Conservation (phyloP, 345 rosid genomes). For the Acer saccharum region DNA sequence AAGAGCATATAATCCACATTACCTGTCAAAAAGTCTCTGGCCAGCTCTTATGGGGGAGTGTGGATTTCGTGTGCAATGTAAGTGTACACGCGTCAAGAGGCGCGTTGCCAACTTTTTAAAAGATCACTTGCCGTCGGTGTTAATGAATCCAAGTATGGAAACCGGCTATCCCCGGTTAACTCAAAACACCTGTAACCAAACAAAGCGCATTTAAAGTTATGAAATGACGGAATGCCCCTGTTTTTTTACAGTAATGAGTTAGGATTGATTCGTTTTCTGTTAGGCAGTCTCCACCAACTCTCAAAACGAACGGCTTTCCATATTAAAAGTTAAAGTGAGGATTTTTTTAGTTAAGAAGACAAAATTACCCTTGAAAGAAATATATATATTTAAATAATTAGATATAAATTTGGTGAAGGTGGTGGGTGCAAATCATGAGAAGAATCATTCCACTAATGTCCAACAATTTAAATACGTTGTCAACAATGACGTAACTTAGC, state of each 20-base stretch:
- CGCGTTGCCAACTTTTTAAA: conserved; percentile 11
- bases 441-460: not conserved
- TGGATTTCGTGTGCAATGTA: conserved; percentile 40
- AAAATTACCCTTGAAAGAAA: not conserved
- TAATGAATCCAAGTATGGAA: conserved; percentile 12
- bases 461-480: not conserved
- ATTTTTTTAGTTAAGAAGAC: not conserved
- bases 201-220: not conserved
- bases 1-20: conserved; percentile 1
- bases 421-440: conserved; percentile 19
- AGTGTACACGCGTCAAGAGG: not conserved
- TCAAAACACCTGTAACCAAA: not conserved
- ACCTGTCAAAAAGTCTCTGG: not conserved
- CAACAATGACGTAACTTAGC: accelerated
- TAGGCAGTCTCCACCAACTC: conserved; percentile 38
- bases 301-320: conserved; percentile 4
- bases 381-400: not conserved
- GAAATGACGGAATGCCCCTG: conserved; percentile 12
- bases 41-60: conserved; percentile 20
- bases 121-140: conserved; percentile 17
- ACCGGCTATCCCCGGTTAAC: conserved; percentile 32
- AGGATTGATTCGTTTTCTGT: conserved; percentile 35
- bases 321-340: not conserved
- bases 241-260: not conserved
- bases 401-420: conserved; percentile 7